Conservation (phyloP, 2,329 filamentous ascomycete genomes). For the Calonectria hongkongensis region DNA sequence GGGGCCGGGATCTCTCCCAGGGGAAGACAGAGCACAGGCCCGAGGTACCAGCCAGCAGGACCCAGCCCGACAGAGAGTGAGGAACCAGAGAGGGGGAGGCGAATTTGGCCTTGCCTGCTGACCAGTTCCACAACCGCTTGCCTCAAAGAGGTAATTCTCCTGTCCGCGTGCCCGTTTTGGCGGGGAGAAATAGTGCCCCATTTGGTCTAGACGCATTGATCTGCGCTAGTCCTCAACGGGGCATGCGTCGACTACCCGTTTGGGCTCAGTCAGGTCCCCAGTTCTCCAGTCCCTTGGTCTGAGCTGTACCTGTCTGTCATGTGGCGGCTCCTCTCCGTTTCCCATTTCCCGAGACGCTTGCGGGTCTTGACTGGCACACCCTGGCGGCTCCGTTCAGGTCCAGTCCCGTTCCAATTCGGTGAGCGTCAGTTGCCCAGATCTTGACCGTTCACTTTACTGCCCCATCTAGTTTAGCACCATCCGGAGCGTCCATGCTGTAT, state of each 20-base stretch:
- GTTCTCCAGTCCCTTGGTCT: conserved; percentile 30
- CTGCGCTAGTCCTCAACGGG: conserved; percentile 36
- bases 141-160: conserved; percentile 52
- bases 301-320: conserved; percentile 38
- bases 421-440: conserved; percentile 43
- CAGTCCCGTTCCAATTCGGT: conserved; percentile 32
- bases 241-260: conserved; percentile 35
- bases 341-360: conserved; percentile 44
- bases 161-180: conserved; percentile 47
- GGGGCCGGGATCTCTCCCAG: conserved; percentile 52
- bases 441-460: conserved; percentile 46
- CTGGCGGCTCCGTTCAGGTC: conserved; percentile 39
- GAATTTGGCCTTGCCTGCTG: conserved; percentile 53
- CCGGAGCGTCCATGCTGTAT: conserved; percentile 36
- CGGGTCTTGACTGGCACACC: conserved; percentile 31
- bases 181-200: conserved; percentile 38
- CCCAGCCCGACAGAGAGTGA: conserved; percentile 25
- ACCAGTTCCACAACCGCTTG: conserved; percentile 51
- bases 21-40: conserved; percentile 50
- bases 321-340: conserved; percentile 45
- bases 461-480: conserved; percentile 33
- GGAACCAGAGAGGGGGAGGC: conserved; percentile 52
- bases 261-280: conserved; percentile 37
- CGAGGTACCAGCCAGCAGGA: conserved; percentile 46
- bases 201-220: conserved; percentile 26